Conservation (phyloP, 257 asterid genomes). For the Jacaranda mimosifolia region DNA sequence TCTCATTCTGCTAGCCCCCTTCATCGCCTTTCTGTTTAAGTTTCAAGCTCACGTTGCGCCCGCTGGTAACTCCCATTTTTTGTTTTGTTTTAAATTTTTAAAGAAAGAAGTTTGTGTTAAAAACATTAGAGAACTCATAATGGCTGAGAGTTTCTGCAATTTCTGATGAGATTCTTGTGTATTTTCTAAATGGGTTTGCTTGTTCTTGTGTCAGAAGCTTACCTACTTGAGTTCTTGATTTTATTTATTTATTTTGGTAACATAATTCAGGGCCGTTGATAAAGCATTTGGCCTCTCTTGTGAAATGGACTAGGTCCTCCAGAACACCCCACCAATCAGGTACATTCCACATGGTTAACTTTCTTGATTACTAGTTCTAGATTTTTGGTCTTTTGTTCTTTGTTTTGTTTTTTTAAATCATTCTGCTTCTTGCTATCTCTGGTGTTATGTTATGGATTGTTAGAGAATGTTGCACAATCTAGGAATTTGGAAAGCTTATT, state of each 20-base stretch:
- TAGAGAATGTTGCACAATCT: constrained; percentile 5
- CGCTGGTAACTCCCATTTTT: constrained; percentile 61
- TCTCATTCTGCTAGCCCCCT: constrained; percentile 50
- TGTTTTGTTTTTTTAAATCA: too few relatives aligned
- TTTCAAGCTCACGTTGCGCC: constrained; percentile 87
- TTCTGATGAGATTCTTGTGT: constrained; percentile 15
- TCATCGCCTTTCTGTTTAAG: constrained; percentile 50
- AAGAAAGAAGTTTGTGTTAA: not conserved
- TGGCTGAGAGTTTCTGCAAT: constrained; percentile 13
- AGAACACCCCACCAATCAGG: constrained; percentile 86
- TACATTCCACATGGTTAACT: constrained; percentile 24
- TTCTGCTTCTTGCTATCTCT: not conserved
- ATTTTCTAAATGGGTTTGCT: constrained; percentile 27
- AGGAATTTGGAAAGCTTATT: not conserved
- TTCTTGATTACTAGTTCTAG: constrained; percentile 6
- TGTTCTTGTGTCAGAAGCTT: constrained; percentile 16
- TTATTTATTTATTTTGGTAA: not conserved
- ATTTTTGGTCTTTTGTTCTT: not conserved
- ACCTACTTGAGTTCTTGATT: constrained; percentile 2
- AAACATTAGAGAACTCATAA: not conserved
- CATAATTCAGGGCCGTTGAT: constrained; percentile 75
- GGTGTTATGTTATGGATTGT: not conserved
- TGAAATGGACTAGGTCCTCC: constrained; percentile 90
- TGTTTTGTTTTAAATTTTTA: not conserved
- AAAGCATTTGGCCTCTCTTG: constrained; percentile 79